phyloP scores from a whole-genome alignment of 1,284 basidiomycete genomes.

The Schizophyllum amplum region DNA sequence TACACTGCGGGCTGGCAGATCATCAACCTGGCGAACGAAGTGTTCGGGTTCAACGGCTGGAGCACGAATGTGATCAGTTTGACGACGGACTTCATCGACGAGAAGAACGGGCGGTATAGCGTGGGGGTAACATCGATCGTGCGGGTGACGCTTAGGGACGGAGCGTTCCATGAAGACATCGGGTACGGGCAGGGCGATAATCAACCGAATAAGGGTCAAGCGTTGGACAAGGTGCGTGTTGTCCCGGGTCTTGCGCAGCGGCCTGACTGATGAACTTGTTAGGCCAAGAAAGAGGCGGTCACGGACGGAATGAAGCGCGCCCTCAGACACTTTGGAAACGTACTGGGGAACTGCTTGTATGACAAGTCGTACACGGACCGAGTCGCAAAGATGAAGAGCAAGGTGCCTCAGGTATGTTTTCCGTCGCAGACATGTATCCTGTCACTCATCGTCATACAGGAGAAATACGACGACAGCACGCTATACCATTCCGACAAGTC shows the following conservation, averaged over 20 bases:
- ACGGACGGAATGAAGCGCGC: conserved; percentile 92
- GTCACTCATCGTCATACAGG: conserved; percentile 1
- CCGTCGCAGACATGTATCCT: too few relatives aligned
- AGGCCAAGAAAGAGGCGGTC: conserved; percentile 98
- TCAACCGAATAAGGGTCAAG: conserved; percentile 74
- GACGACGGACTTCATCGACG: conserved; percentile 72
- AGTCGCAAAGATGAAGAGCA: conserved; percentile 66
- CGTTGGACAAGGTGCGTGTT: conserved; percentile 80
- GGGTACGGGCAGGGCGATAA: conserved; percentile 90
- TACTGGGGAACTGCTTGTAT: conserved; percentile 93
- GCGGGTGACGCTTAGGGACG: conserved; percentile 83
- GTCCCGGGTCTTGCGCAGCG: not conserved
- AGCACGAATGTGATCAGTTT: conserved; percentile 78
- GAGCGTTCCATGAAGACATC: conserved; percentile 87
- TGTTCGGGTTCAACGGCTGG: conserved; percentile 99
- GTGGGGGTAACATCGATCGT: conserved; percentile 84
- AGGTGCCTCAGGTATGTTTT: conserved; percentile 65
- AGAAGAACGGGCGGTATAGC: conserved; percentile 46
- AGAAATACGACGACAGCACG: not conserved
- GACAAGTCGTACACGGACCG: conserved; percentile 86
- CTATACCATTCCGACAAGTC: conserved; percentile 77
- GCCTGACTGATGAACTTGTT: conserved; percentile 4
- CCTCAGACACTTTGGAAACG: conserved; percentile 87
- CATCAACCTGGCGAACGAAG: conserved; percentile 94
- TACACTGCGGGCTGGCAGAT: conserved; percentile 98